These are phyloP conservation scores for Sporothrix pseudoabietina DNA, from an alignment of 2,329 filamentous ascomycete genomes.

Conservation along the genomic window DNA sequence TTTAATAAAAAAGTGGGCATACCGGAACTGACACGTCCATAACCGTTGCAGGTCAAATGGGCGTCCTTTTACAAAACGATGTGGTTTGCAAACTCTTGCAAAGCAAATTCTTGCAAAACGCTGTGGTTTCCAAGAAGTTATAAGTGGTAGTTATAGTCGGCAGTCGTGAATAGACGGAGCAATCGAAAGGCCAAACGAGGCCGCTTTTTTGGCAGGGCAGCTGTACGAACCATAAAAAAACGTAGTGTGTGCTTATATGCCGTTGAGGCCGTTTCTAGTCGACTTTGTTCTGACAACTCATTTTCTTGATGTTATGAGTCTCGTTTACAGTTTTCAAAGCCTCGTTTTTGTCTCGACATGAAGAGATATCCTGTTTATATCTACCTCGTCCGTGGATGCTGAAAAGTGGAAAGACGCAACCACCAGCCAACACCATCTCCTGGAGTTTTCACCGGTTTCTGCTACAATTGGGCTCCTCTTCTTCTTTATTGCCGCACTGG, in stretches of 20 bases:
- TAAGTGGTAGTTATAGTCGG: neutral
- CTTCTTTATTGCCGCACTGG: neutral
- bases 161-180: neutral
- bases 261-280: neutral
- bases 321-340: neutral
- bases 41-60: conserved; percentile 1
- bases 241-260: neutral
- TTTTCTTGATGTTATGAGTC: neutral
- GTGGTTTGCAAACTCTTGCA: neutral
- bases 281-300: neutral
- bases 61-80: neutral
- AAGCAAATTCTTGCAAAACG: neutral
- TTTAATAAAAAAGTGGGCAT: conserved; percentile 8
- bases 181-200: neutral
- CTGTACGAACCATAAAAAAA: too few species aligned
- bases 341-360: neutral
- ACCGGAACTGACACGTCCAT: neutral
- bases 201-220: neutral
- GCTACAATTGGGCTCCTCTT: neutral
- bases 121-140: neutral
- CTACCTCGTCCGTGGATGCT: neutral
- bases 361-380: neutral
- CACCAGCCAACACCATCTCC: neutral
- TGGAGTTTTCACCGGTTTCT: neutral
- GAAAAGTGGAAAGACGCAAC: neutral